Base-by-base conservation (phyloP, 768 basidiomycete genomes). In the Suillus paluster region DNA sequence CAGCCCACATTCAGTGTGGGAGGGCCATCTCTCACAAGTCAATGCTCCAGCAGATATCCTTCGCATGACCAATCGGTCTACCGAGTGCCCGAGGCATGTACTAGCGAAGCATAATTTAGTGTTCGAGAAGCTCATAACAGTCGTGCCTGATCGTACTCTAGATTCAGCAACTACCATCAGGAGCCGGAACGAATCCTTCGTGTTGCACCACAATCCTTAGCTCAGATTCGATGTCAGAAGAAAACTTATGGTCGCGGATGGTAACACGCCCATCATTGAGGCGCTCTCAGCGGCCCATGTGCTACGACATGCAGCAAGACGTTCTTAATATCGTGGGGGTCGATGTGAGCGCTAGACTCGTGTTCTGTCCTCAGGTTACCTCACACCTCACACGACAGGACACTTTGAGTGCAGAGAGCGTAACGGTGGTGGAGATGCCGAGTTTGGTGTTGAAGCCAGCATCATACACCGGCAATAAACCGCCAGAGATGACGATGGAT, bases 181-280 rank as follows among this genome's bases (percentile, higher is more conserved):
- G 17, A 39, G 39, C 54, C 23, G 17, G 23, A 4, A 38, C 54
- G 15, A 25, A 25, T 39, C 17, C 38, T 39, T 39, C 54, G 25
- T 55, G 54, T 41, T 39, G 54, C 38, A 55, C 38, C 6, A 27
- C 54, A 19, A 19, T 19, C 19, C 3, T 19, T 39, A 10, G 17
- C 11, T 23, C 54, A 55, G 54, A 27, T 55, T 6, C 54, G 23
- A 55, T 39, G 38, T 39, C 25, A 39, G 54, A 55, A 55, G 54
- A 17, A 19, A 55, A 55, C 54, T 25, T 55, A 27, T 55, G 54
- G 54, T 23, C 54, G 17, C 38, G 54, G 54, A 55, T 55, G 54
- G 54, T 55, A 8, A 25, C 54, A 19, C 54, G 54, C 38, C 38
- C 54, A 25, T 55, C 54, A 19, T 10, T 55, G 25, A 55, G 17